Percentiles rank a stretch among this genome's conserved stretches.
Evolutionary conservation across 495 filamentous ascomycete species (phyloP).

Genomic region (Penicillium tannophilum): DNA sequence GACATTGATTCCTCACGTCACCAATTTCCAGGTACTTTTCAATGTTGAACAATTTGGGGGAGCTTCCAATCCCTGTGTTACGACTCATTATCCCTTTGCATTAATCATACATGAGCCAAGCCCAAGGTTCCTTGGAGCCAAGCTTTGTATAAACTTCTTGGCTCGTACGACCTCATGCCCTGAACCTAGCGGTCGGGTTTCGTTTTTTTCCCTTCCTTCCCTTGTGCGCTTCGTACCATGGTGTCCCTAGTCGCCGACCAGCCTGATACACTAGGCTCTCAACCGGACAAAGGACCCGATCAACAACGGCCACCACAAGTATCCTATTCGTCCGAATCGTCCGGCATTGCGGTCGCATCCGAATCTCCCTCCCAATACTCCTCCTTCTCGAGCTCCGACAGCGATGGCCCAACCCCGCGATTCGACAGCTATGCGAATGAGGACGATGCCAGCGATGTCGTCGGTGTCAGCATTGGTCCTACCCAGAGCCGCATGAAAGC

Average conservation of each 20-base stretch:
- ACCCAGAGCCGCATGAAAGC: slow-evolving; percentile 71
- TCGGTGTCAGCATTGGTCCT: slow-evolving; percentile 76
- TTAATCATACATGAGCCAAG: not conserved
- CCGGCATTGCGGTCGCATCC: slow-evolving; percentile 21
- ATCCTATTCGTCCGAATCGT: slow-evolving; percentile 28
- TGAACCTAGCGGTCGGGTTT: slow-evolving; percentile 2
- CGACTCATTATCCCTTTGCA: not conserved
- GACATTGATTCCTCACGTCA: not conserved
- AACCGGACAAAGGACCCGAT: not conserved
- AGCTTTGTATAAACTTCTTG: not conserved
- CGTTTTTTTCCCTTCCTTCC: not conserved
- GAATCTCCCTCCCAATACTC: slow-evolving; percentile 28
- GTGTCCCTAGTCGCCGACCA: slow-evolving; percentile 11
- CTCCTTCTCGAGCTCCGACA: slow-evolving; percentile 43
- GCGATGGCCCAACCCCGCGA: slow-evolving; percentile 31
- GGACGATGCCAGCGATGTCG: slow-evolving; percentile 60
- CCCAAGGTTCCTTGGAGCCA: not conserved
- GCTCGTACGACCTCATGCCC: slow-evolving; percentile 4
- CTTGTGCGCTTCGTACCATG: slow-evolving; percentile 9
- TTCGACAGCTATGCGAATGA: slow-evolving; percentile 30
- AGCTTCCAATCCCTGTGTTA: too few species aligned
- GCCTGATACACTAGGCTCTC: slow-evolving; percentile 6
- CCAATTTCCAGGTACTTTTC: not conserved
- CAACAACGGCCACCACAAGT: slow-evolving; percentile 6
- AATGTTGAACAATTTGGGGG: not conserved